phyloP scores from a whole-genome alignment of 495 filamentous ascomycete species.

The Talaromyces nanjingensis region DNA sequence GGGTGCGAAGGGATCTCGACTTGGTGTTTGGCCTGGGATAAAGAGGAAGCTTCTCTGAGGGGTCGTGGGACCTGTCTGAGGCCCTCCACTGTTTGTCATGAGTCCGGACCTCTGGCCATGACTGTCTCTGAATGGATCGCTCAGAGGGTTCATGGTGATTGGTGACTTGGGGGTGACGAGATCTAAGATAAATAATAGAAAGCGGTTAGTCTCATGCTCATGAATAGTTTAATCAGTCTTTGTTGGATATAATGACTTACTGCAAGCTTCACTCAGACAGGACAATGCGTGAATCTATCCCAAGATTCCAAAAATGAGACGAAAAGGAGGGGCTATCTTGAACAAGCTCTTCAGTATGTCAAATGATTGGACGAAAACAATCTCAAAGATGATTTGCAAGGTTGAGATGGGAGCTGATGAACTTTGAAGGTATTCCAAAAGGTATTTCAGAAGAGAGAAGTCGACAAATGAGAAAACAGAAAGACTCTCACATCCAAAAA shows the following conservation, averaged over 20 bases:
- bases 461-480: not conserved
- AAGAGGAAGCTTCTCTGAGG: not conserved
- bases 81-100: not conserved
- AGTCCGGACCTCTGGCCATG: not conserved
- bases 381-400: not conserved
- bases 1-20: not conserved
- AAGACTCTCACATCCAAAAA: not conserved
- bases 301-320: not conserved
- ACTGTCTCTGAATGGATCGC: not conserved
- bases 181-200: not conserved
- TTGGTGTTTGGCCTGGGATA: not conserved
- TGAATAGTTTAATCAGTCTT: not conserved
- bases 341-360: not conserved
- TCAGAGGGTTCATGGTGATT: not conserved
- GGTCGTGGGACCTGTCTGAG: not conserved
- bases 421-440: not conserved
- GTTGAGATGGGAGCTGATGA: not conserved
- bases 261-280: not conserved
- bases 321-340: not conserved
- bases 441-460: not conserved
- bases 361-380: not conserved
- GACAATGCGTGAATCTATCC: not conserved
- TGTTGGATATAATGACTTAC: not conserved
- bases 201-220: not conserved
- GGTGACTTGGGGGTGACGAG: not conserved